These are phyloP conservation scores for Salvia splendens DNA, from an alignment of 257 asterid species.

Conservation along the genomic window DNA sequence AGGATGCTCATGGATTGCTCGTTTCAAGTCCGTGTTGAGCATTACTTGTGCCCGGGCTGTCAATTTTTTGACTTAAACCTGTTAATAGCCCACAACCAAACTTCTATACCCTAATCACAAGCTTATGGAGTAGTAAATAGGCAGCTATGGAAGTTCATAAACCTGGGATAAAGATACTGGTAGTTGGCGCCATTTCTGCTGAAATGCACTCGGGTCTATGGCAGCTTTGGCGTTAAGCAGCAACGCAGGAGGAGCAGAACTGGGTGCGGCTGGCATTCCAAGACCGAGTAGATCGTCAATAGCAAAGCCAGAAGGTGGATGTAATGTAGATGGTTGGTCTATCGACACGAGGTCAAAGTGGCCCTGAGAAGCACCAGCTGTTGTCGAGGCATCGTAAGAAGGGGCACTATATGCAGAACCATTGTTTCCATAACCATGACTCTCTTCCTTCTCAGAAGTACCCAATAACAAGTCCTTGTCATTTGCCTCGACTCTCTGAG, in stretches of 20 bases:
- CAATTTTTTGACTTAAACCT: neutral
- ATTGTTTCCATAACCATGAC: slow-evolving; percentile 52
- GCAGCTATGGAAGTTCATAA: slow-evolving; percentile 23
- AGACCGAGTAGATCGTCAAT: slow-evolving; percentile 89
- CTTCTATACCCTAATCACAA: neutral
- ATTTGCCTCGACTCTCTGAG: slow-evolving; percentile 81
- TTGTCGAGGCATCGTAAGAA: slow-evolving; percentile 52
- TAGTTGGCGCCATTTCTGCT: slow-evolving; percentile 97
- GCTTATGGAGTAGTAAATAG: neutral
- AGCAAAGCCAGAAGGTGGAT: slow-evolving; percentile 52
- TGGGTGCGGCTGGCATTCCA: slow-evolving; percentile 58
- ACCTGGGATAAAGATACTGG: slow-evolving; percentile 77
- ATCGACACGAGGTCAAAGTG: slow-evolving; percentile 75
- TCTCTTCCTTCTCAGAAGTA: slow-evolving; percentile 85
- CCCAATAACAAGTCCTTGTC: slow-evolving; percentile 86
- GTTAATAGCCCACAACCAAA: neutral
- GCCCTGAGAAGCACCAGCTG: slow-evolving; percentile 42
- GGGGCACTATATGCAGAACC: slow-evolving; percentile 83
- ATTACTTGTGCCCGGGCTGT: no score
- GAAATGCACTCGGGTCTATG: slow-evolving; percentile 72
- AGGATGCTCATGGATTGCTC: neutral
- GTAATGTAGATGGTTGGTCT: slow-evolving; percentile 55
- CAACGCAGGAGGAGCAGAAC: slow-evolving; percentile 58
- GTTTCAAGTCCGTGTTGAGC: neutral
- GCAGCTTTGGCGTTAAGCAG: slow-evolving; percentile 73